Evolutionary conservation across 768 basidiomycete species (phyloP).

Genomic region (Amanita subjunquillea): DNA sequence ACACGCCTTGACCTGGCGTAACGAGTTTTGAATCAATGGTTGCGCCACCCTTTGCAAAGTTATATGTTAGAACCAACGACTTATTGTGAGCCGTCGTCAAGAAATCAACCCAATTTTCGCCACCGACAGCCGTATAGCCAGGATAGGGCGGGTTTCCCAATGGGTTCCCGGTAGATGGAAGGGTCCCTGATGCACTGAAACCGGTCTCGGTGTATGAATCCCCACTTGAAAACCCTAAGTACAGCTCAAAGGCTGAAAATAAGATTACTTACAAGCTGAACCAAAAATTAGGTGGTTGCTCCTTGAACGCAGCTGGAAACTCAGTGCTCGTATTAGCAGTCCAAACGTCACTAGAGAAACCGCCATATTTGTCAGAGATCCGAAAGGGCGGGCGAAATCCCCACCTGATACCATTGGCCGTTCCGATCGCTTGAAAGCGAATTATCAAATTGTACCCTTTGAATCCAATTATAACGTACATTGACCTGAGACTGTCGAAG

Average conservation of each 20-base stretch:
- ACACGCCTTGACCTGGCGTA: slow-evolving; percentile 39
- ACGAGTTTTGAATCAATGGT: slow-evolving; percentile 54
- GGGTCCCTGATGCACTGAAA: slow-evolving; percentile 28
- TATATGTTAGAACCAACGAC: slow-evolving; percentile 46
- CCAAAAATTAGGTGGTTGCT: slow-evolving; percentile 31
- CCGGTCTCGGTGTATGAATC: slow-evolving; percentile 53
- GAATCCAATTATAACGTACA: background rate
- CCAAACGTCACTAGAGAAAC: background rate
- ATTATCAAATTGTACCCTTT: too few relatives aligned
- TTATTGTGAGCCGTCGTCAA: slow-evolving; percentile 42
- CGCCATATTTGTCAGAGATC: background rate
- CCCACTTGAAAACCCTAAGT: slow-evolving; percentile 23
- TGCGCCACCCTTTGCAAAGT: slow-evolving; percentile 59
- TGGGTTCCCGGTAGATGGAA: slow-evolving; percentile 35
- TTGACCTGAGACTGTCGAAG: background rate
- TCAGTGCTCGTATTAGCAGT: background rate
- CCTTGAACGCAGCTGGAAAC: background rate
- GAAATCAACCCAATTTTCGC: slow-evolving; percentile 52
- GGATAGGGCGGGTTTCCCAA: slow-evolving; percentile 47
- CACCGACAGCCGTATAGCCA: slow-evolving; percentile 42
- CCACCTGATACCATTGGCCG: slow-evolving; percentile 31
- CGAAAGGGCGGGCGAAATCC: background rate
- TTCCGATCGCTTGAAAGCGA: slow-evolving; percentile 18
- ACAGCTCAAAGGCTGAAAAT: background rate
- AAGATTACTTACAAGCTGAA: slow-evolving; percentile 39